Percentiles rank a stretch among this genome's conserved stretches.
Evolutionary conservation across 2,329 filamentous ascomycete genomes (phyloP).

Genomic region (Colletotrichum gigasporum): DNA sequence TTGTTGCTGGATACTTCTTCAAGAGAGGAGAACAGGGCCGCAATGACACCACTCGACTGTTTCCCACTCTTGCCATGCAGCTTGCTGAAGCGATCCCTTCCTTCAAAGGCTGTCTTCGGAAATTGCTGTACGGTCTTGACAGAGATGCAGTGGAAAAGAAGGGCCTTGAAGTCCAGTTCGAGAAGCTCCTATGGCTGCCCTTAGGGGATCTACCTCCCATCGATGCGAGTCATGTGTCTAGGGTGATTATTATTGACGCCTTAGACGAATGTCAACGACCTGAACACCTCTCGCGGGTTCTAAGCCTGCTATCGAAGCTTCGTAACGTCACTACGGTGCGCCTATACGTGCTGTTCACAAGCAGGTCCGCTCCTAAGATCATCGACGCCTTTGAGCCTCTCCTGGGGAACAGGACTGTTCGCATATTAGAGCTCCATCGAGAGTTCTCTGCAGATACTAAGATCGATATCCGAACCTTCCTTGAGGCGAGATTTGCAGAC

Average conservation of each 20-base stretch:
- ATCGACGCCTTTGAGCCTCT: neutral
- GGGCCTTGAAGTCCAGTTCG: neutral
- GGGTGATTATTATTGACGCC: neutral
- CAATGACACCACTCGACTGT: constrained; percentile 44
- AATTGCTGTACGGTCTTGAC: neutral
- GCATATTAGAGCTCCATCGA: neutral
- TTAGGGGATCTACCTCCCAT: neutral
- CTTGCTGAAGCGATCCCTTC: constrained; percentile 42
- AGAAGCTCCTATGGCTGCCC: neutral
- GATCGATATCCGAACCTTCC: neutral
- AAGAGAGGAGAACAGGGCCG: constrained; percentile 51
- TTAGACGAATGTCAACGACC: neutral
- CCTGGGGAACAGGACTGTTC: neutral
- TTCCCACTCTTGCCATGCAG: constrained; percentile 48
- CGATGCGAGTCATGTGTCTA: neutral
- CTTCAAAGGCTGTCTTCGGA: constrained; percentile 29
- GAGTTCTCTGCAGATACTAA: neutral
- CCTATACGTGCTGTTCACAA: neutral
- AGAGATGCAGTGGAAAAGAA: neutral
- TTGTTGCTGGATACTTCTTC: constrained; percentile 56
- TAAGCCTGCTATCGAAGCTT: neutral
- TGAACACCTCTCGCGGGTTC: neutral
- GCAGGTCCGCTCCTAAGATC: neutral
- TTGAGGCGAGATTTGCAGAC: neutral
- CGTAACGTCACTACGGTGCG: neutral